Evolutionary conservation across 1,284 basidiomycete genomes (phyloP), one percentile per base, ranked within the genome.

Genomic region (Ustilago hordei): DNA sequence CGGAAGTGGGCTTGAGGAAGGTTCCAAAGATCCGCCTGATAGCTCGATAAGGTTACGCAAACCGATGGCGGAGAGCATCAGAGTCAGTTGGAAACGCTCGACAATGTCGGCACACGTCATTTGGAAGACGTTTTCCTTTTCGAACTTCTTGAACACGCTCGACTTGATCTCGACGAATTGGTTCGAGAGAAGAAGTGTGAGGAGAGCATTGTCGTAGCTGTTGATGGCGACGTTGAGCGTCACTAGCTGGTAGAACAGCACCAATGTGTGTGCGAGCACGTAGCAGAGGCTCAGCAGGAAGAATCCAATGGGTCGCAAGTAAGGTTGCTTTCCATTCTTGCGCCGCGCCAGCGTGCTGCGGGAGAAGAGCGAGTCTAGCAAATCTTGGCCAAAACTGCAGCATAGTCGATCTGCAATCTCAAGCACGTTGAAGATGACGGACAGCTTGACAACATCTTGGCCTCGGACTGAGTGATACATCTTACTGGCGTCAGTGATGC

Each of bases 101-200:
- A 99, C 97, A 74, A 99, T 98, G 86, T 99, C 97, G 55, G 84
- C 84, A 63, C 84, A 86, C 23, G 95, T 97, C 75, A 99, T 95
- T 86, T 99, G 97, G 85, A 99, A 98, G n/a, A 99, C 90, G 83
- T 94, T 98, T 84, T 99, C 97, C 87, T 98, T 99, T 86, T 99
- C 97, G 81, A 99, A 99, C 86, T 94, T 98, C 87, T 99, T 99
- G 90, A 99, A 99, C 0, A 99, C 97, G 81, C 88, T 95, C 43
- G 96, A 95, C 87, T 99, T 99, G 88, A 99, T 99, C 88, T 99
- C 97, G 55, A 99, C 96, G 84, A 99, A 99, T 86, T 99, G 97
- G 86, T 99, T 99, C 52, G 95, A 98, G 50, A 99, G 91, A 6
- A 99, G 89, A 0, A 99, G 90, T 0, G 96, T 98, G 38, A 99